Evolutionary conservation across 1,284 basidiomycete genomes (phyloP), one percentile per base, ranked within the genome.

Genomic region (Ceratobasidium sp.): DNA sequence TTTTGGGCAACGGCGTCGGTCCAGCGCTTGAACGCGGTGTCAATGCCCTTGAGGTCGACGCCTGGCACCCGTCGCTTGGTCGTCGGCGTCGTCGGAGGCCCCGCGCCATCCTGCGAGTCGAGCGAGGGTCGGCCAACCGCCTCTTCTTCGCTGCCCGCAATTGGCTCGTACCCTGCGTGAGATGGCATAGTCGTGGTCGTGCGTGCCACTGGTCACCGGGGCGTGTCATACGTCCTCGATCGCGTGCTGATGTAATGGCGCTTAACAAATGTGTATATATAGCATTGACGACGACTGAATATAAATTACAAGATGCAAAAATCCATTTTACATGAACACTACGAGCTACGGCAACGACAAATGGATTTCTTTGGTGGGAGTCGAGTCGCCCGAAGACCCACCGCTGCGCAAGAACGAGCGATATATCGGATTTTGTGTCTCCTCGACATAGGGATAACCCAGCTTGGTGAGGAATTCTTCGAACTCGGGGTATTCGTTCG

Each of bases 351-450:
- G 39, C 23, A 58, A 69, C 16, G 52, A 32, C 30, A 53, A 16
- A 1, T 48, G 5, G 9, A 21, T 18, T n/a, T n/a, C n/a, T 36
- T 36, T 69, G 3, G 65, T 69, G 3, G 65, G 65, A 23, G 65
- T 69, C 5, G 65, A 57, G 16, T 39, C 41, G n/a, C 52, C 65
- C 16, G 65, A 69, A 18, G 53, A 69, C 28, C 65, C 65, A 12
- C 65, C 71, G 34, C 71, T 61, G 32, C 65, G 65, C 30, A 93
- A 83, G 80, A 92, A 97, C 75, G 90, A 86, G 77, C 86, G 89
- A 81, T 96, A 97, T 3, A 97, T 90, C 26, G 87, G 85, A 78
- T 97, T 99, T 48, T 93, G 80, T 21, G 97, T 99, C 82, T 99
- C 97, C 80, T 99, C 97, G 14, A 94, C 90, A 80, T 90, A 97